Percentiles rank a stretch among this genome's conserved stretches.
phyloP scores from a whole-genome alignment of 1,284 basidiomycete species.

The Boletus sp. region DNA sequence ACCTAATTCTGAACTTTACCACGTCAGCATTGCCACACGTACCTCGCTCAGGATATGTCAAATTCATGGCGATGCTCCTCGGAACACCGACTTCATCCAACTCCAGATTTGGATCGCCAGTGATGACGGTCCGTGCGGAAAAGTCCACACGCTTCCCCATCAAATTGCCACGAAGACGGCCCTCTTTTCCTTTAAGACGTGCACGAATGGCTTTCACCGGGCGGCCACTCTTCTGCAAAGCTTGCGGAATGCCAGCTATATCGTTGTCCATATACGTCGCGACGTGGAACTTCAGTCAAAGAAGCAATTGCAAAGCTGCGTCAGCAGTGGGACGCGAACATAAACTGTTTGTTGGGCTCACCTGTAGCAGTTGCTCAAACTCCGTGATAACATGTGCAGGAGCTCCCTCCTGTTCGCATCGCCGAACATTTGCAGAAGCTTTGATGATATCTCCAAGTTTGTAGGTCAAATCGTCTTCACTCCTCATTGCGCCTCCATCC shows the following conservation, averaged over 20 bases:
- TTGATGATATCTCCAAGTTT: conserved; percentile 98
- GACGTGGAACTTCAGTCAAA: conserved; percentile 78
- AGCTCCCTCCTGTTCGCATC: conserved; percentile 95
- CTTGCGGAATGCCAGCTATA: conserved; percentile 96
- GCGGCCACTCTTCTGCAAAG: conserved; percentile 94
- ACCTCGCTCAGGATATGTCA: conserved; percentile 98
- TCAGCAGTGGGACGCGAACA: conserved; percentile 10
- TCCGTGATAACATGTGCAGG: conserved; percentile 95
- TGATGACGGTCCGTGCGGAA: conserved; percentile 98
- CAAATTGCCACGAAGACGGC: conserved; percentile 94
- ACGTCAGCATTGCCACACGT: conserved; percentile 20
- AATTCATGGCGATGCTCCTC: conserved; percentile 94
- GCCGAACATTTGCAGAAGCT: conserved; percentile 86
- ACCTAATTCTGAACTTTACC: background rate
- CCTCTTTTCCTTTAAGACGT: conserved; percentile 98
- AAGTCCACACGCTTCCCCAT: conserved; percentile 99
- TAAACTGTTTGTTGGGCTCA: conserved; percentile 29
- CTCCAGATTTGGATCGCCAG: conserved; percentile 96
- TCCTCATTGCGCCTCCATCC: conserved; percentile 93
- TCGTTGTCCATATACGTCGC: conserved; percentile 99
- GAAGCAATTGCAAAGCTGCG: background rate
- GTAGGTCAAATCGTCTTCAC: conserved; percentile 98
- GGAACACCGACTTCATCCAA: conserved; percentile 98
- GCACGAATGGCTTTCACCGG: conserved; percentile 99
- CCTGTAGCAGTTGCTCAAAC: conserved; percentile 94